phyloP scores from a whole-genome alignment of 2,329 filamentous ascomycete species.

The Fusarium poae region DNA sequence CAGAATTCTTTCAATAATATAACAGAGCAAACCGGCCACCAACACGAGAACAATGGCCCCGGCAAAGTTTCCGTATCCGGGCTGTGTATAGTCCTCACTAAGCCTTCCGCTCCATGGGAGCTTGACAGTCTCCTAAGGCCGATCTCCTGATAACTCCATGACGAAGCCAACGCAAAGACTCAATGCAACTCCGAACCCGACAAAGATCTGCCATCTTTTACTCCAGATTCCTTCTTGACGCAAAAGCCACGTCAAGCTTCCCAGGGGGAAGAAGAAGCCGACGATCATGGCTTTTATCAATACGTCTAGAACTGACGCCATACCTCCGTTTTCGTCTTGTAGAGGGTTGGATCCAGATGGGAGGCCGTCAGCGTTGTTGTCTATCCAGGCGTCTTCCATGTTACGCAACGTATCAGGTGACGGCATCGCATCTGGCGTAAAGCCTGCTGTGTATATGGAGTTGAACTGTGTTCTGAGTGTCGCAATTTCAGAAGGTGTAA shows the following conservation, averaged over 20 bases:
- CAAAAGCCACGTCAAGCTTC: slow-evolving; percentile 85
- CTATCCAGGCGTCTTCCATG: slow-evolving; percentile 93
- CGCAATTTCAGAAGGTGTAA: slow-evolving; percentile 85
- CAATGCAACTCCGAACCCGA: slow-evolving; percentile 85
- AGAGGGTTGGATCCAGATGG: slow-evolving; percentile 54
- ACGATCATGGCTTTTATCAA: slow-evolving; percentile 89
- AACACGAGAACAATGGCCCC: neutral
- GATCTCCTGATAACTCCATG: slow-evolving; percentile 59
- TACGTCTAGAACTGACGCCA: slow-evolving; percentile 76
- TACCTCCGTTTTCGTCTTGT: slow-evolving; percentile 65
- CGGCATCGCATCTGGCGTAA: slow-evolving; percentile 91
- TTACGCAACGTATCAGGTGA: slow-evolving; percentile 78
- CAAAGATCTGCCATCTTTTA: slow-evolving; percentile 85
- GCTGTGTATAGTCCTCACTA: no score
- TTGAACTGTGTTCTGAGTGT: slow-evolving; percentile 90
- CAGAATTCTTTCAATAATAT: no score
- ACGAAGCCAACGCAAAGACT: slow-evolving; percentile 83
- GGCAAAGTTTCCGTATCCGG: no score
- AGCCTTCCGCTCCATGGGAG: no score
- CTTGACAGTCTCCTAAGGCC: slow-evolving; percentile 23
- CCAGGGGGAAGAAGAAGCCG: slow-evolving; percentile 95
- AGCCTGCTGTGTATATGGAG: slow-evolving; percentile 82
- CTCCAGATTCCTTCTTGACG: slow-evolving; percentile 90
- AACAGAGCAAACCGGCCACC: no score
- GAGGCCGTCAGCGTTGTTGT: slow-evolving; percentile 68